Conservation (phyloP, 2,329 filamentous ascomycete genomes). For the Tolypocladium capitatum region DNA sequence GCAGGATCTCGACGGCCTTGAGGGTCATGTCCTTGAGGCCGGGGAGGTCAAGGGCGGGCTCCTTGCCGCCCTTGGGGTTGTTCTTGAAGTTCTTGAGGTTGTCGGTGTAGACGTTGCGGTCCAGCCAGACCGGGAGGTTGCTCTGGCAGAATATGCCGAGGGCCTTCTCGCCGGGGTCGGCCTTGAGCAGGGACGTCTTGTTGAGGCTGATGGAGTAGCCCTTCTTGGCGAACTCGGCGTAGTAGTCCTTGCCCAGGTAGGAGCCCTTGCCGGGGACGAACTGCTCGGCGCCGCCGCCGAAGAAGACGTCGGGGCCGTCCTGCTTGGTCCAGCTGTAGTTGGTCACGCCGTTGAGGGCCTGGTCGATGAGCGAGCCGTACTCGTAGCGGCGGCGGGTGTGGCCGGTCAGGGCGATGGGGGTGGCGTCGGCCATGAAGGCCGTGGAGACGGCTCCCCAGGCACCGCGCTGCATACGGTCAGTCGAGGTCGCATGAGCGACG, state of each 20-base stretch:
- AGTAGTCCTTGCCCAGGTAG: conserved; percentile 64
- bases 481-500: neutral
- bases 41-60: conserved; percentile 59
- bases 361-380: conserved; percentile 62
- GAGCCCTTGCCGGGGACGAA: conserved; percentile 55
- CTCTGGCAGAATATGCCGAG: conserved; percentile 66
- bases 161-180: conserved; percentile 45
- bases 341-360: conserved; percentile 59
- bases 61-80: conserved; percentile 51
- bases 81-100: conserved; percentile 56
- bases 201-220: conserved; percentile 62
- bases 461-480: conserved; percentile 23
- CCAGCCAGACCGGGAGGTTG: conserved; percentile 74
- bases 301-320: conserved; percentile 65
- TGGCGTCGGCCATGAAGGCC: conserved; percentile 72
- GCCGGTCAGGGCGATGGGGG: conserved; percentile 59
- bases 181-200: conserved; percentile 53
- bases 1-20: conserved; percentile 72
- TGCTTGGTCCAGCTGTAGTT: conserved; percentile 75
- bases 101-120: conserved; percentile 65
- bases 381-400: conserved; percentile 59
- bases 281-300: conserved; percentile 72
- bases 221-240: conserved; percentile 58
- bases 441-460: conserved; percentile 60
- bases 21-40: conserved; percentile 83